These are phyloP conservation scores for Rhizoclosmatium globosum DNA, from an alignment of 192 early-diverging fungal genomes.

Conservation along the genomic window DNA sequence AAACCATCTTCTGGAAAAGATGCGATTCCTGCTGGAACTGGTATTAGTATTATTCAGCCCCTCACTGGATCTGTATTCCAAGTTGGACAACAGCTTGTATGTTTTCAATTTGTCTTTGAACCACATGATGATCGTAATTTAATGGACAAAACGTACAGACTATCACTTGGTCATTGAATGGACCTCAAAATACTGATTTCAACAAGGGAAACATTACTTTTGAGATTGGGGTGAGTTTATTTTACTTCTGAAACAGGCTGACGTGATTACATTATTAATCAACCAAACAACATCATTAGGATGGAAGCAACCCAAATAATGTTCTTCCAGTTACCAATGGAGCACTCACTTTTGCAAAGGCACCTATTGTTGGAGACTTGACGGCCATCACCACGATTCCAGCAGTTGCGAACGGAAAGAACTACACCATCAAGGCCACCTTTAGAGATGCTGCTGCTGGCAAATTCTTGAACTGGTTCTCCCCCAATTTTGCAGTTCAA, in stretches of 20 bases:
- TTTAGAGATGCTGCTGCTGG: neutral
- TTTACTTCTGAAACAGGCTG: neutral
- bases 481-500: neutral
- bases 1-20: neutral
- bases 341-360: neutral
- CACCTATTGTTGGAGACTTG: neutral
- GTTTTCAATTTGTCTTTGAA: neutral
- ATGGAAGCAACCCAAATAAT: neutral
- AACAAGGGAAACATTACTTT: slow-evolving; percentile 15
- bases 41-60: slow-evolving; percentile 2
- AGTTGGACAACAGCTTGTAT: slow-evolving; percentile 8
- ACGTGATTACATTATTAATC: neutral
- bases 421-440: neutral
- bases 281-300: neutral
- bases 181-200: neutral
- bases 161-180: slow-evolving; percentile 3
- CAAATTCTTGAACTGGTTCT: slow-evolving; percentile 12
- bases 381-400: neutral
- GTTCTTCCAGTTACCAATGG: slow-evolving; percentile 7
- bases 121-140: too few relatives aligned
- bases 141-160: neutral
- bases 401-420: neutral
- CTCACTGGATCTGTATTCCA: neutral
- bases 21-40: neutral
- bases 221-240: slow-evolving; percentile 11